Evolutionary conservation across 257 asterid species (phyloP), one percentile per base, ranked within the genome.

Genomic region (Primulina eburnea): DNA sequence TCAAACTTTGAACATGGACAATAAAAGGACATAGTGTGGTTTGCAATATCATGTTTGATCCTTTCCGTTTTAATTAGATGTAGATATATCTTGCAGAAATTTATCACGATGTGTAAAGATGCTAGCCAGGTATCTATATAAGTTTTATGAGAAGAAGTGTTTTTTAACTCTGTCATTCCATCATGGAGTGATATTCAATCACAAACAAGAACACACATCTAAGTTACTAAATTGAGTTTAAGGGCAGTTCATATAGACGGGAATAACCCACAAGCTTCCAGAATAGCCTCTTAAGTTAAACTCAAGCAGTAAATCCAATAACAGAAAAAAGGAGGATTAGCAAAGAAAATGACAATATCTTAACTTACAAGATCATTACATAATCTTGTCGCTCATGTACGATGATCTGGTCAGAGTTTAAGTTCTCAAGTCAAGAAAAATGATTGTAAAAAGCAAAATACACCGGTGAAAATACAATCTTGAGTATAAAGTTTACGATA

Each of bases 141-240:
- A 77, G 60, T 68, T 72, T 56, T 50, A 74, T 50, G 82, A 73
- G 63, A 33, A 21, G 52, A 33, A 21, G 52, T 61, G 70, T 30
- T 17, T 73, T 47, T 69, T 32, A 16, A 68, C n/a, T 26, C 64
- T 2, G 10, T 43, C 21, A 34, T 34, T 40, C 75, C 67, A 21
- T n/a, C 40, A 7, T 40, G 20, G 33, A 53, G 30, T 73, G 14
- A 60, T 53, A 65, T 18, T 59, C 26, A 12, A 12, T 32, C 71
- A 71, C 52, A 60, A 70, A 59, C 60, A 70, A 53, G 14, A 67
- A 69, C 20, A 73, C 59, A 32, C 28, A 64, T 47, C 58, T 43
- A 8, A 67, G 63, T 52, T 65, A 34, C 21, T 60, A 34, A 26
- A 30, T 62, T 65, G 34, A 69, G 69, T 40, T 9, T 64, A 62